These are phyloP conservation scores for Daldinia vernicosa DNA, from an alignment of 495 filamentous ascomycete genomes.

Conservation along the genomic window DNA sequence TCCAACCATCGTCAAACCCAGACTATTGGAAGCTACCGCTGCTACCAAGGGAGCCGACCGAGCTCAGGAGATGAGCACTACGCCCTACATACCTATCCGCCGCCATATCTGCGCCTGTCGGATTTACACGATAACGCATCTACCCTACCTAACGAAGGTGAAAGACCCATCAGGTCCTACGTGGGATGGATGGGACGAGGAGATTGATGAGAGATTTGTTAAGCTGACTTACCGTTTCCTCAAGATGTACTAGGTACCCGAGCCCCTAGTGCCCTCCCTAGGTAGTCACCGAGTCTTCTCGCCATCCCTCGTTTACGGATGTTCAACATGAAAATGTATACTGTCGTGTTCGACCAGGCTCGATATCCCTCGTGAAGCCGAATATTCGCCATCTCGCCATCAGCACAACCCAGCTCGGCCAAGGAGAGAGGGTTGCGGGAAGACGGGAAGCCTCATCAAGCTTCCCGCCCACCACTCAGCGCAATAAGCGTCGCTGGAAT, in stretches of 20 bases:
- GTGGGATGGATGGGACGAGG: slow-evolving; percentile 17
- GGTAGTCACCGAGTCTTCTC: slow-evolving; percentile 8
- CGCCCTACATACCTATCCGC: slow-evolving; percentile 38
- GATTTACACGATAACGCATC: slow-evolving; percentile 19
- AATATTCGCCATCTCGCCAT: slow-evolving; percentile 29
- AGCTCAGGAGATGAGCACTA: slow-evolving; percentile 17
- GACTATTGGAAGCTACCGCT: slow-evolving; percentile 29
- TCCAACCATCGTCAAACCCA: slow-evolving; percentile 19
- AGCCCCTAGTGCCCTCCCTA: background rate
- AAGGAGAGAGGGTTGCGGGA: slow-evolving; percentile 15
- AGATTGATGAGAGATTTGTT: slow-evolving; percentile 3
- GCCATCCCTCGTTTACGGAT: slow-evolving; percentile 14
- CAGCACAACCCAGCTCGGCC: slow-evolving; percentile 10
- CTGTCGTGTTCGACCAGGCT: slow-evolving; percentile 4
- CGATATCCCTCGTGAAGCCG: slow-evolving; percentile 27
- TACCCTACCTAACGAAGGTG: slow-evolving; percentile 5
- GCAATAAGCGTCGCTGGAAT: slow-evolving; percentile 38
- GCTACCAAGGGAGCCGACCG: slow-evolving; percentile 22
- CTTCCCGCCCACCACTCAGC: slow-evolving; percentile 13
- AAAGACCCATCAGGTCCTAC: slow-evolving; percentile 23
- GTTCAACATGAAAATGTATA: slow-evolving; percentile 15
- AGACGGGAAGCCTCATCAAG: slow-evolving; percentile 25
- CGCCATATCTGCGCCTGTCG: slow-evolving; percentile 16
- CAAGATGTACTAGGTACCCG: background rate
- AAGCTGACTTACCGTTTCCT: background rate